These are phyloP conservation scores for Arabidopsis arenosa DNA, from an alignment of 345 rosid genomes.

Conservation along the genomic window DNA sequence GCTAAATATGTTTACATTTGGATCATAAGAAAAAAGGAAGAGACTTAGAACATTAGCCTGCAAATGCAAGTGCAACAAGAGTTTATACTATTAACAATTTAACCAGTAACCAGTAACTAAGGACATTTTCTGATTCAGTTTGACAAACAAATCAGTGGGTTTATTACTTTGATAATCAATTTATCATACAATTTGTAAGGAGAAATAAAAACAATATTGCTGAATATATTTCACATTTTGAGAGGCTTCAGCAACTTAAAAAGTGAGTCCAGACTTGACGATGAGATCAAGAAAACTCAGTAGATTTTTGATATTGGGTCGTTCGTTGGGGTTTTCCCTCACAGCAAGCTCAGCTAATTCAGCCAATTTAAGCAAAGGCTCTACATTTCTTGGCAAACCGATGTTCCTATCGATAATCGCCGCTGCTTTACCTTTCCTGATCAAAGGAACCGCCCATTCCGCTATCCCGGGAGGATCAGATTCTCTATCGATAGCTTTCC, in stretches of 20 bases:
- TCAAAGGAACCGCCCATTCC: slow-evolving; percentile 79
- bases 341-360: slow-evolving; percentile 78
- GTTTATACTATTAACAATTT: background rate
- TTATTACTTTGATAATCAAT: slow-evolving; percentile 39
- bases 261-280: slow-evolving; percentile 65
- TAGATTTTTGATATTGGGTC: slow-evolving; percentile 65
- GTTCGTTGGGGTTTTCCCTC: slow-evolving; percentile 63
- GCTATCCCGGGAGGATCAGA: slow-evolving; percentile 64
- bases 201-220: slow-evolving; percentile 15
- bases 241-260: slow-evolving; percentile 36
- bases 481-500: slow-evolving; percentile 76
- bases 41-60: background rate
- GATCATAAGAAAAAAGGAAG: background rate
- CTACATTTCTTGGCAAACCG: slow-evolving; percentile 78
- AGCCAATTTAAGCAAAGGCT: slow-evolving; percentile 79
- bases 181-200: slow-evolving; percentile 35
- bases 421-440: slow-evolving; percentile 71
- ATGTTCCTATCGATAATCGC: slow-evolving; percentile 69
- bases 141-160: slow-evolving; percentile 27
- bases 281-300: slow-evolving; percentile 71
- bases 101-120: background rate
- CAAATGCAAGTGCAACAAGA: background rate
- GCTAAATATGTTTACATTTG: background rate
- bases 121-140: background rate
- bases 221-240: slow-evolving; percentile 28